Percentiles rank a stretch among this genome's conserved stretches.
These are phyloP conservation scores for Candida peoriensis DNA, from an alignment of 805 yeast genomes.

Conservation along the genomic window DNA sequence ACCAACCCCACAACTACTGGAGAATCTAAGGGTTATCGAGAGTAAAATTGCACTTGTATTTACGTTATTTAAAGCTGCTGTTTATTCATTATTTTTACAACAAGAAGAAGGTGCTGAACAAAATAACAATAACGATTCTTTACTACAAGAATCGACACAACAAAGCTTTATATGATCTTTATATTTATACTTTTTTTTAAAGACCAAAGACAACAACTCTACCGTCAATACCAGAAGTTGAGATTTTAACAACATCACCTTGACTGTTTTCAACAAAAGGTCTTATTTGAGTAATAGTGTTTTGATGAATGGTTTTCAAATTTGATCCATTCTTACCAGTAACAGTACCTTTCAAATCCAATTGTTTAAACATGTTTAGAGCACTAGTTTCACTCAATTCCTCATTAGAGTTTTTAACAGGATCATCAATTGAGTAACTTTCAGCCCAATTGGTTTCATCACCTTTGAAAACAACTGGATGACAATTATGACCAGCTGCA, in stretches of 20 bases:
- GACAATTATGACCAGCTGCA: constrained; percentile 91
- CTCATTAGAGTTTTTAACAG: constrained; percentile 46
- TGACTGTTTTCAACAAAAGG: constrained; percentile 36
- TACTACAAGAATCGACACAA: constrained; percentile 18
- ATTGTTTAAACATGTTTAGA: constrained; percentile 88
- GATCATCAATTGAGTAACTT: constrained; percentile 40
- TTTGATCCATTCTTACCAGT: constrained; percentile 38
- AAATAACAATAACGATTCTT: constrained; percentile 10
- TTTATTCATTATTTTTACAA: constrained; percentile 57
- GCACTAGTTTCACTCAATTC: constrained; percentile 64
- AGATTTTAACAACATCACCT: constrained; percentile 48
- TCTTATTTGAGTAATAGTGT: constrained; percentile 70
- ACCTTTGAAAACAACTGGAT: constrained; percentile 82
- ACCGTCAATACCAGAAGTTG: constrained; percentile 87
- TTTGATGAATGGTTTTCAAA: constrained; percentile 81
- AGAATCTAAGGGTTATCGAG: constrained; percentile 55
- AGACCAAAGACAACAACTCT: constrained; percentile 74
- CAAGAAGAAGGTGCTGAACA: constrained; percentile 33
- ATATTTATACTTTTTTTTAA: constrained; percentile 18
- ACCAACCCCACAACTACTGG: constrained; percentile 32
- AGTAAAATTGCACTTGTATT: constrained; percentile 59
- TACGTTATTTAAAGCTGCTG: constrained; percentile 65
- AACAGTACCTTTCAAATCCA: constrained; percentile 89
- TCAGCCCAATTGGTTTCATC: constrained; percentile 59
- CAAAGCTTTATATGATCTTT: constrained; percentile 11